Base-by-base conservation (phyloP, 2,329 filamentous ascomycete species). In the Thielaviopsis musarum region DNA sequence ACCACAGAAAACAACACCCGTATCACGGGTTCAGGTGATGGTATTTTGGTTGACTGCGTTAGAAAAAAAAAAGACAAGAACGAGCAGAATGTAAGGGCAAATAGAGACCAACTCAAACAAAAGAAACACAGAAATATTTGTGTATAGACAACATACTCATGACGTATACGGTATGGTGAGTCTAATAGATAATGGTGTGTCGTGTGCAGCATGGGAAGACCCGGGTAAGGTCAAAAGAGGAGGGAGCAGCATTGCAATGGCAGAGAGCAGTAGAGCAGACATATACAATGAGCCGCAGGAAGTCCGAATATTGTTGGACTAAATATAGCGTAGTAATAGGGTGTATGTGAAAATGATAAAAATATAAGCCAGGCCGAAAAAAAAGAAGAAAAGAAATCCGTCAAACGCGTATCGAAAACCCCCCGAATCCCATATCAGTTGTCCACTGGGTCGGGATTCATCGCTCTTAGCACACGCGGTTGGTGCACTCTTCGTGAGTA, bases 401-500 rank as follows among this genome's bases (percentile, higher is more conserved):
- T 45, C 38, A 45, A 45, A 45, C 38, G n/a, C 13, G 21, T 26
- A 24, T 53, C 30, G n/a, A 53, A n/a, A 30, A 53, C 13, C 7
- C 28, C 22, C 41, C 12, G 22, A 22, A 22, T 22, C 24, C 54
- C 49, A 58, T 10, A 52, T 59, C 58, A 56, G 63, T 67, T 65
- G 17, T 69, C 64, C 38, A 69, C 69, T 1, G 78, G 78, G 64
- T 84, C 81, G 3, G 82, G 81, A 65, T 85, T 85, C 30, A 74
- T 81, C 9, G 81, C 80, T 63, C 81, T 74, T n/a, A 85, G 72
- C 7, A 84, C 79, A 65, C 77, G 72, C 10, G 77, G 74, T 52
- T 75, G 71, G 56, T 77, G 77, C 15, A 84, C 80, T 64, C 75
- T 73, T 63, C 82, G 73, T 48, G 81, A 84, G 66, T 85, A 85